Evolutionary conservation across 805 yeast species (phyloP), one percentile per base, ranked within the genome.

Genomic region (Candida boidinii): DNA sequence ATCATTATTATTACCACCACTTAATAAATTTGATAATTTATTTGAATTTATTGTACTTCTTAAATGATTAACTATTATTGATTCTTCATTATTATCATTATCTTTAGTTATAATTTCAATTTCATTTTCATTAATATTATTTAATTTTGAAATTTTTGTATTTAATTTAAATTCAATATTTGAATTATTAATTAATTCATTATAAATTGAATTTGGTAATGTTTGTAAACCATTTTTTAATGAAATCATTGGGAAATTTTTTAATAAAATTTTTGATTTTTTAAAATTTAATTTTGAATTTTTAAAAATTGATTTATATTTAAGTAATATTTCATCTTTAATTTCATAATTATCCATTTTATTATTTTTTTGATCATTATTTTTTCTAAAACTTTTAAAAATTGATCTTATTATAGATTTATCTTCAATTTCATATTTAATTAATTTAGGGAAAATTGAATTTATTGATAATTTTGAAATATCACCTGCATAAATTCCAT

Each of bases 401-500:
- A 62, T 49, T 1, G 75, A 68, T 34, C 59, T 64, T 0, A 77
- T 41, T 2, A 82, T 51, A 0, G 86, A 76, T 0, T 87, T 84
- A 48, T 71, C 58, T 6, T 69, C 54, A 19, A 58, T 48, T 49
- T 87, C 96, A 29, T 77, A 54, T 10, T 70, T 60, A 29, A 66
- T 73, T 43, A 85, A 45, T 8, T 55, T 45, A 3, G 78, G 76
- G 39, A 84, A 50, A 1, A 84, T 64, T 4, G 81, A 64, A 15
- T 70, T 58, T 0, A 80, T 75, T 60, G 95, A 82, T 30, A 90
- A 55, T 35, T 70, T 61, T 5, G 65, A 47, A 2, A 76, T 66
- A 53, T 88, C 94, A n/a, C 85, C 92, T 1, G 94, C 96, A 54
- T 87, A 90, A 1, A 92, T 76, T 0, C 98, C 98, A 48, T 87